These are phyloP conservation scores for Angophora floribunda DNA, from an alignment of 345 rosid genomes.

Conservation along the genomic window DNA sequence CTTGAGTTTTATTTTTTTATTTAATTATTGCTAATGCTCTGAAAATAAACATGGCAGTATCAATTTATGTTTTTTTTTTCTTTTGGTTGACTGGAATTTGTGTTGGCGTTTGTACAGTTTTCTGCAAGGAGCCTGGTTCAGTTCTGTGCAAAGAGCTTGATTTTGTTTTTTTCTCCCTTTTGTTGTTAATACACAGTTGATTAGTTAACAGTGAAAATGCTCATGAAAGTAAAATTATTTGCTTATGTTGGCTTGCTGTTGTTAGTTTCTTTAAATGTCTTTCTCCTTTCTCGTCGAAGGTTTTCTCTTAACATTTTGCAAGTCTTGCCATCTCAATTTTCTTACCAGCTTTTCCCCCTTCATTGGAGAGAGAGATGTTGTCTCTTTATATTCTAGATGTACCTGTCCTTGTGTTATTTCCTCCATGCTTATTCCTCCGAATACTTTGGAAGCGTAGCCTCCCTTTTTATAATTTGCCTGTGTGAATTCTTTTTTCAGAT, in stretches of 20 bases:
- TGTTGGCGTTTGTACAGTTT: background rate
- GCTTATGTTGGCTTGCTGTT: too few relatives aligned
- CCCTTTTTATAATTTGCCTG: background rate
- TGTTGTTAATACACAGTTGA: background rate
- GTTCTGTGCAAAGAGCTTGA: background rate
- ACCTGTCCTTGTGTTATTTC: background rate
- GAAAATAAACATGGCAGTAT: background rate
- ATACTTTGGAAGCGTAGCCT: background rate
- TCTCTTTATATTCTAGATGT: background rate
- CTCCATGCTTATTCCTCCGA: background rate
- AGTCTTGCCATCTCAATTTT: background rate
- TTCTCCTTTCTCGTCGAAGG: background rate
- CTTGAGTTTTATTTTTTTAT: background rate
- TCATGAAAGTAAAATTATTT: background rate
- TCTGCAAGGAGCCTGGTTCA: background rate
- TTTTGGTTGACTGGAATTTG: background rate
- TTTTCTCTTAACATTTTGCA: background rate
- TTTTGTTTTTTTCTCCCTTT: background rate
- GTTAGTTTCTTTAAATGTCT: background rate
- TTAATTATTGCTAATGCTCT: background rate
- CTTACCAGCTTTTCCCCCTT: background rate
- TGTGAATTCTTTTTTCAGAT: background rate
- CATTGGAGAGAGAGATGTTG: background rate
- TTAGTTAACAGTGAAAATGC: background rate
- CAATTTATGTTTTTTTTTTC: background rate